Percentiles rank a stretch among this genome's conserved stretches.
phyloP scores from a whole-genome alignment of 2,329 filamentous ascomycete species.

The Aspergillus sp. region DNA sequence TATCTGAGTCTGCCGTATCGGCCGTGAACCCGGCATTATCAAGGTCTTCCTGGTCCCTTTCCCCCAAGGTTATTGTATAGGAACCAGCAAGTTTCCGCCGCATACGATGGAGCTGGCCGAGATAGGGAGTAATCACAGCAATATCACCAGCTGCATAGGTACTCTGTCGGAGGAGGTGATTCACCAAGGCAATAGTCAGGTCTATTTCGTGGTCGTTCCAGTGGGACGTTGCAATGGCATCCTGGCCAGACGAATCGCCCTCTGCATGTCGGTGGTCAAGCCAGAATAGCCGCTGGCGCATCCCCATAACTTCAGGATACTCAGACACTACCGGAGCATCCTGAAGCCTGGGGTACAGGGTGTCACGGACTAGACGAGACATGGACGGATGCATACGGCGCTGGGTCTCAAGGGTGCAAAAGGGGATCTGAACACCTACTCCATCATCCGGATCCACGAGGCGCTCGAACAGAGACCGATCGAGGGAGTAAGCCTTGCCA shows the following conservation, averaged over 20 bases:
- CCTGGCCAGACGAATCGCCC: slow-evolving; percentile 23
- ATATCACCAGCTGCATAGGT: slow-evolving; percentile 62
- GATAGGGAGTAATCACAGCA: slow-evolving; percentile 66
- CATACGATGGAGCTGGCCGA: slow-evolving; percentile 53
- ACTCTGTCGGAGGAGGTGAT: slow-evolving; percentile 66
- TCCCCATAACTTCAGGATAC: slow-evolving; percentile 48
- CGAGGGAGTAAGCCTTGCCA: slow-evolving; percentile 46
- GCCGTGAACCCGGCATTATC: slow-evolving; percentile 39
- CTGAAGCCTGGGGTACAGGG: slow-evolving; percentile 57
- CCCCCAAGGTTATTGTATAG: slow-evolving; percentile 64
- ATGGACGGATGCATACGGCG: slow-evolving; percentile 67
- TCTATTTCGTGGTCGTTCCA: slow-evolving; percentile 59
- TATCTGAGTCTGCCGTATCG: slow-evolving; percentile 16
- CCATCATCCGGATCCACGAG: slow-evolving; percentile 36
- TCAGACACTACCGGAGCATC: slow-evolving; percentile 46
- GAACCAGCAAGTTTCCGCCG: slow-evolving; percentile 37
- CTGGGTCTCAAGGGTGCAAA: slow-evolving; percentile 55
- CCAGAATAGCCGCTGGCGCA: slow-evolving; percentile 54
- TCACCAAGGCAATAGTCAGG: slow-evolving; percentile 63
- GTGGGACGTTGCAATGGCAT: slow-evolving; percentile 40
- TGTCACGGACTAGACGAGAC: slow-evolving; percentile 56
- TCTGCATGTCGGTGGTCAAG: slow-evolving; percentile 50
- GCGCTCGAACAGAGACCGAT: slow-evolving; percentile 55
- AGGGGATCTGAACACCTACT: slow-evolving; percentile 31
- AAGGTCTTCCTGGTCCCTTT: slow-evolving; percentile 61